These are phyloP conservation scores for Vitis hybrid DNA, from an alignment of 177 flowering plant genomes.

Conservation along the genomic window DNA sequence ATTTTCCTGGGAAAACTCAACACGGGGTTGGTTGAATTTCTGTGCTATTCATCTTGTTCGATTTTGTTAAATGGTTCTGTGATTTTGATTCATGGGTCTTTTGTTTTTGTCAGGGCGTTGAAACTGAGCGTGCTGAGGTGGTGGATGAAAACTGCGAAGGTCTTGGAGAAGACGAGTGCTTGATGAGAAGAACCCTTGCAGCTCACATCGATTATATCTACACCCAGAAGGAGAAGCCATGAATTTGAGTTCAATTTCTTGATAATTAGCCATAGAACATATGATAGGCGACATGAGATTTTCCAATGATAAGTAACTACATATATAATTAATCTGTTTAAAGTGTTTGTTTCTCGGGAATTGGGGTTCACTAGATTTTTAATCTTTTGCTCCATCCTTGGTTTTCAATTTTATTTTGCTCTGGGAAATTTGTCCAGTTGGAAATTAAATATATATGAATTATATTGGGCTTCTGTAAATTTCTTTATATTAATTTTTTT, in stretches of 20 bases:
- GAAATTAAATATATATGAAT: not conserved
- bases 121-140: conserved; percentile 10
- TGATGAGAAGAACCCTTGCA: conserved; percentile 38
- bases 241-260: not conserved
- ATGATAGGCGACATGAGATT: too few species aligned
- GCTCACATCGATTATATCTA: conserved; percentile 46
- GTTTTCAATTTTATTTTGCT: not conserved
- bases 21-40: conserved; percentile 21
- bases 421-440: not conserved
- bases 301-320: not conserved
- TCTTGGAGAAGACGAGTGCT: conserved; percentile 37
- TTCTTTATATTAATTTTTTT: not conserved
- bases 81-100: not conserved
- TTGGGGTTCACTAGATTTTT: not conserved
- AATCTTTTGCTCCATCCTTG: not conserved
- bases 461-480: not conserved
- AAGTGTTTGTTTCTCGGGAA: too few species aligned
- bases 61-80: not conserved
- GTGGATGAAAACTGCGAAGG: conserved; percentile 39
- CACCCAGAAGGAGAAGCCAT: conserved; percentile 38
- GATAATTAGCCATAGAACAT: too few species aligned
- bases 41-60: not conserved
- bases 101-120: conserved; percentile 12
- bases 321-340: not conserved
- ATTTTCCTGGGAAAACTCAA: conserved; percentile 15